Conservation (phyloP, 2,329 filamentous ascomycete genomes). For the Penicillium sp. region DNA sequence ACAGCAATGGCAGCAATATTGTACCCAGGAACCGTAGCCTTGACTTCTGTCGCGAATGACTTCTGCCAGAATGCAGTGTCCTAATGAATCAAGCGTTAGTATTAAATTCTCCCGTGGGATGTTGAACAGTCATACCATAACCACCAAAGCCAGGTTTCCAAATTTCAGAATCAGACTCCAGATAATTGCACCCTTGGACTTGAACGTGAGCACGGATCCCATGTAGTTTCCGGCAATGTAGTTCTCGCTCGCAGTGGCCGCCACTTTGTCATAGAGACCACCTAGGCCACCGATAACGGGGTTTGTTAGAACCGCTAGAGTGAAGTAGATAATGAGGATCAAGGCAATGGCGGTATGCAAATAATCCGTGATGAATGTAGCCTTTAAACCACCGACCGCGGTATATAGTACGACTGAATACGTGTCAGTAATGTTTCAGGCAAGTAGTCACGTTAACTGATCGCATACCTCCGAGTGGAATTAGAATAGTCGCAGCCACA, state of each 20-base stretch:
- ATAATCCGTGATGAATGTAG: slow-evolving; percentile 48
- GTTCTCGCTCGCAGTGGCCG: slow-evolving; percentile 40
- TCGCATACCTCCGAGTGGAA: slow-evolving; percentile 43
- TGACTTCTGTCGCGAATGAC: slow-evolving; percentile 47
- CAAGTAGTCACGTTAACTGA: background rate
- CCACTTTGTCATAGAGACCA: slow-evolving; percentile 46
- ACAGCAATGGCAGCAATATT: slow-evolving; percentile 44
- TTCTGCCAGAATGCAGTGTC: slow-evolving; percentile 53
- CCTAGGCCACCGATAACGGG: slow-evolving; percentile 41
- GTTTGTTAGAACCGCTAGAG: slow-evolving; percentile 43
- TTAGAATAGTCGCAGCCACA: slow-evolving; percentile 44
- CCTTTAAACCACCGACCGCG: slow-evolving; percentile 47
- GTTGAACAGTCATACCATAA: slow-evolving; percentile 36
- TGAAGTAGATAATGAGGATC: slow-evolving; percentile 48
- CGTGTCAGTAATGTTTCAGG: background rate
- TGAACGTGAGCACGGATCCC: slow-evolving; percentile 48
- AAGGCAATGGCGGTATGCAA: slow-evolving; percentile 47
- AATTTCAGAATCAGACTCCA: slow-evolving; percentile 48
- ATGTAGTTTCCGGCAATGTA: slow-evolving; percentile 45
- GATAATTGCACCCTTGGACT: slow-evolving; percentile 42
- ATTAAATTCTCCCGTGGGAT: no score
- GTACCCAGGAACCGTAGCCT: slow-evolving; percentile 47
- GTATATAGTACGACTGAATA: slow-evolving; percentile 45
- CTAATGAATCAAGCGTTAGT: slow-evolving; percentile 8
- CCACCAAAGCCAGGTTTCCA: slow-evolving; percentile 47